A percentile compares a stretch with the other conserved stretches of the same genome.
Evolutionary conservation across 805 yeast genomes (phyloP).

Genomic region (Diddensiella transvaalensis): DNA sequence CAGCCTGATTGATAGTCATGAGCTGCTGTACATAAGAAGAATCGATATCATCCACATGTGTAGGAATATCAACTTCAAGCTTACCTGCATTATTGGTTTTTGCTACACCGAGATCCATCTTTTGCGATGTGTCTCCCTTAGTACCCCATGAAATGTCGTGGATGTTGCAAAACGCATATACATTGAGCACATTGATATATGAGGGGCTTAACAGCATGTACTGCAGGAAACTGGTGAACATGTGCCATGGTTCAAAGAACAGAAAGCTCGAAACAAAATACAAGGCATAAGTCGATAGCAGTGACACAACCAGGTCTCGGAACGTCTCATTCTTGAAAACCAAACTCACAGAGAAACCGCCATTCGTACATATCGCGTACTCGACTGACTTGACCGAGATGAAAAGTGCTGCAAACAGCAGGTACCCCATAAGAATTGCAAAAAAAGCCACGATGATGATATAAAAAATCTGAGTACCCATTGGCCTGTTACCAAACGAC

Average conservation of each 20-base stretch:
- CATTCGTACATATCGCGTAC: constrained; percentile 45
- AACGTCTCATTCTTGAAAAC: constrained; percentile 67
- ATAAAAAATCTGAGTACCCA: constrained; percentile 81
- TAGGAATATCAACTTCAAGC: constrained; percentile 56
- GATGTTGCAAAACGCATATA: constrained; percentile 92
- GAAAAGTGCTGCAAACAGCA: constrained; percentile 81
- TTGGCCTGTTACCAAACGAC: constrained; percentile 91
- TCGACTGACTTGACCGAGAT: constrained; percentile 72
- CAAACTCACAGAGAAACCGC: constrained; percentile 39
- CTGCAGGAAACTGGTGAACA: constrained; percentile 83
- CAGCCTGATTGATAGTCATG: constrained; percentile 45
- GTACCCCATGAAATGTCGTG: constrained; percentile 99
- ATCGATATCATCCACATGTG: constrained; percentile 73
- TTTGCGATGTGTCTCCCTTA: constrained; percentile 67
- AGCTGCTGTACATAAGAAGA: constrained; percentile 63
- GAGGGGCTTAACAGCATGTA: constrained; percentile 82
- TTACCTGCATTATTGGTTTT: constrained; percentile 60
- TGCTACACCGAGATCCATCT: constrained; percentile 78
- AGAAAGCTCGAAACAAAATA: constrained; percentile 75
- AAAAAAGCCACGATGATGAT: constrained; percentile 70
- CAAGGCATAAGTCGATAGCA: constrained; percentile 76
- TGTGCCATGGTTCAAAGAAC: constrained; percentile 88
- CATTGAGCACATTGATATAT: constrained; percentile 84
- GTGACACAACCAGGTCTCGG: constrained; percentile 82
- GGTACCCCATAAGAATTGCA: constrained; percentile 83